Evolutionary conservation across 139 green algal genomes (phyloP), one percentile per base, ranked within the genome.

Genomic region (Chlorella vulgaris): DNA sequence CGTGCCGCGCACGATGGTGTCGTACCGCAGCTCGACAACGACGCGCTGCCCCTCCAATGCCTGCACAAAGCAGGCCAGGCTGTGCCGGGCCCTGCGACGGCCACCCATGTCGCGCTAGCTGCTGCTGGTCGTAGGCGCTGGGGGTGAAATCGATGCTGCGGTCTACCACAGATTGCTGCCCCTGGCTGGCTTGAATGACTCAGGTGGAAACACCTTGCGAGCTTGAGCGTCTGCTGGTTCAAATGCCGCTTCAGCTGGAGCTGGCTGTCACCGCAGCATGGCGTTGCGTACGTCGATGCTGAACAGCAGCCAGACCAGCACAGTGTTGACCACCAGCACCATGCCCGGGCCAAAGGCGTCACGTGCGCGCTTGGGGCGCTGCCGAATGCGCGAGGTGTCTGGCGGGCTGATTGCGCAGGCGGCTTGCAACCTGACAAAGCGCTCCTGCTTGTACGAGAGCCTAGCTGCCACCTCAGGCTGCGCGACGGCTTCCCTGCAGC

Each of bases 11-110:
- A 89, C 74, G 13, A 89, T 75, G 42, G 63, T 84, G 66, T 91
- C 88, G 39, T 73, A 62, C 7, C 75, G 70, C 28, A 89, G 68
- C 80, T 91, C 88, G 0, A 91, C 76, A 21, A 91, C 69, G 35
- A 91, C 53, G 10, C 74, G 77, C 55, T 75, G 35, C 18, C 86
- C 86, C 69, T 88, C 63, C 63, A 91, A 73, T 0, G 86, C 82
- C 40, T 90, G 80, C 31, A 91, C 43, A 74, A 89, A 91, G 61
- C 50, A 50, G 28, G 67, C 55, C 60, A 90, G 73, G 2, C 50
- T 89, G 29, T 69, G 35, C 40, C 10, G 60, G 31, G 18, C 38
- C 33, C 13, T 29, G 50, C 61, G 35, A 19, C 53, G 74, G 0
- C 70, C 47, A 3, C 21, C 47, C 22, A 7, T 26, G n/a, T n/a